These are phyloP conservation scores for Fusarium miscanthi DNA, from an alignment of 2,329 filamentous ascomycete species.

Conservation along the genomic window DNA sequence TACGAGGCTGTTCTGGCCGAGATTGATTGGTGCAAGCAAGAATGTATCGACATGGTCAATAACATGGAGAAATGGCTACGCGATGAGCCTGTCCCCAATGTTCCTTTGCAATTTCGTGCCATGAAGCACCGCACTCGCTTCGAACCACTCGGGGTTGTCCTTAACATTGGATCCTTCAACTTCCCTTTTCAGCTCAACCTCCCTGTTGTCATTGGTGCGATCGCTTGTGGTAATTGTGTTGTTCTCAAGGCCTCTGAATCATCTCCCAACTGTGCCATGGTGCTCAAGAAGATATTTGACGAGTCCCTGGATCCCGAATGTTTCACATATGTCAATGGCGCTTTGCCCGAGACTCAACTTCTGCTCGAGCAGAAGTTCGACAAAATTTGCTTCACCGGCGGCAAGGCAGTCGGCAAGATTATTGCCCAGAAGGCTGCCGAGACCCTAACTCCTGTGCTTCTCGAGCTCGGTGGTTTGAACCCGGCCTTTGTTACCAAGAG, in stretches of 20 bases:
- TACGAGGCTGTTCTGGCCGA: constrained; percentile 82
- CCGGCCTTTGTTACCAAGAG: constrained; percentile 91
- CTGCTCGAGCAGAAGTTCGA: constrained; percentile 92
- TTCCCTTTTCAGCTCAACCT: constrained; percentile 87
- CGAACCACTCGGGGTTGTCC: constrained; percentile 84
- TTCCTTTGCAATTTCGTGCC: constrained; percentile 73
- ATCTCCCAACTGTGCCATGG: constrained; percentile 78
- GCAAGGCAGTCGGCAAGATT: constrained; percentile 81
- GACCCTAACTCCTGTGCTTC: constrained; percentile 84
- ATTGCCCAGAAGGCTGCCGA: constrained; percentile 90
- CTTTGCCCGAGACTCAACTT: constrained; percentile 80
- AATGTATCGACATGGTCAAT: constrained; percentile 81
- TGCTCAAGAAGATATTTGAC: constrained; percentile 82
- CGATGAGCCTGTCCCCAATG: constrained; percentile 80
- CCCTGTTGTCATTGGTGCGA: constrained; percentile 85
- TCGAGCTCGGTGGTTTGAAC: constrained; percentile 93
- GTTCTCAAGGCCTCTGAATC: constrained; percentile 92
- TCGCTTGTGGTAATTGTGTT: constrained; percentile 90
- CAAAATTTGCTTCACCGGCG: constrained; percentile 98
- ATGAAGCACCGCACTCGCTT: constrained; percentile 83
- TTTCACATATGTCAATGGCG: constrained; percentile 84
- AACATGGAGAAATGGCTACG: constrained; percentile 85
- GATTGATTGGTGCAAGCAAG: constrained; percentile 81
- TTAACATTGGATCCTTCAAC: constrained; percentile 95
- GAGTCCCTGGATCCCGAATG: constrained; percentile 79